A percentile compares a stretch with the other conserved stretches of the same genome.
Conservation (phyloP, 148 eudicot species). For the Rhododendron molle region DNA sequence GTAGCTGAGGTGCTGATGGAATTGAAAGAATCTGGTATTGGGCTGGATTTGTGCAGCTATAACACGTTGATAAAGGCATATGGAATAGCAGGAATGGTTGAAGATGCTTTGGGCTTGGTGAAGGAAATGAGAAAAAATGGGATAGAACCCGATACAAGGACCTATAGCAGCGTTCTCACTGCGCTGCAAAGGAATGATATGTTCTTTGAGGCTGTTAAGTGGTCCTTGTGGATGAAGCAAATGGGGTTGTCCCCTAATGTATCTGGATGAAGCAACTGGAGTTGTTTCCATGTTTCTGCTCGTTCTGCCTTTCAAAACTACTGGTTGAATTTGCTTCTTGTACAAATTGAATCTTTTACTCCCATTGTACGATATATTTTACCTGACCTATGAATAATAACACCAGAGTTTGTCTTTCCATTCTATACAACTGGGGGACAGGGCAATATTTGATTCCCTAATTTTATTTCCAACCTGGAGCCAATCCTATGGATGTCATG, state of each 20-base stretch:
- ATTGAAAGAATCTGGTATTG: conserved; percentile 63
- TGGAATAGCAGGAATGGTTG: conserved; percentile 95
- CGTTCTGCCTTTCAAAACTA: background rate
- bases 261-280: background rate
- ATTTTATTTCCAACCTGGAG: background rate
- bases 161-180: conserved; percentile 60
- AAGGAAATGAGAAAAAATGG: conserved; percentile 84
- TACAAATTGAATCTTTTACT: background rate
- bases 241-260: conserved; percentile 47
- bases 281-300: background rate
- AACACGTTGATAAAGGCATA: conserved; percentile 95
- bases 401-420: background rate
- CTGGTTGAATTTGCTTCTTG: background rate
- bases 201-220: conserved; percentile 88
- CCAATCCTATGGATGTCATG: background rate
- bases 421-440: background rate
- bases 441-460: background rate
- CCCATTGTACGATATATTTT: background rate
- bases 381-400: background rate
- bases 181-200: conserved; percentile 72
- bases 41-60: conserved; percentile 81
- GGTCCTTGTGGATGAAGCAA: conserved; percentile 99
- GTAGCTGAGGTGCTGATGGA: conserved; percentile 58
- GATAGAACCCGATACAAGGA: conserved; percentile 61
- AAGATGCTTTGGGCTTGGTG: conserved; percentile 77